Evolutionary conservation across 2,329 filamentous ascomycete genomes (phyloP), one percentile per base, ranked within the genome.

Genomic region (Penicillium hesseltinei): DNA sequence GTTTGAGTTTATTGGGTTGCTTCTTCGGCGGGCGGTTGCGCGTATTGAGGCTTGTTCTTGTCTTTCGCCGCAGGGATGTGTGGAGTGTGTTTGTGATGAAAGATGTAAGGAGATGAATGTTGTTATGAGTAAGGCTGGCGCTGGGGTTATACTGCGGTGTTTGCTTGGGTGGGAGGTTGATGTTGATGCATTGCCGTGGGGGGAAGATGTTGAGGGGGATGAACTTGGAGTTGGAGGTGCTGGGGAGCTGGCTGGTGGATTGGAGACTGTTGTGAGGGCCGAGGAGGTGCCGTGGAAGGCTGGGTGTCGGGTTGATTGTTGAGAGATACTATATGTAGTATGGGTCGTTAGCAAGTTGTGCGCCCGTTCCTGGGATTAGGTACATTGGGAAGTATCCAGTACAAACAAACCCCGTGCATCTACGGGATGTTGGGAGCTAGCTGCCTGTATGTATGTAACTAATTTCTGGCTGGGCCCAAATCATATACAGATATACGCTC

Each of bases 61-160:
- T 69, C 75, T 85, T 11, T 68, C 62, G 6, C 72, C 75, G 4
- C 84, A 88, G 57, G 94, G 94, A 0, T 97, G 94, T 74, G 77
- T 93, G 23, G 93, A 96, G 73, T 99, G 94, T 74, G 92, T 95
- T 43, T 91, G 89, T 62, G 89, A 88, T 60, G 90, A 95, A 73
- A 77, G 85, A 54, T 97, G 94, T 73, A 91, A 89, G 73, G 86
- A 96, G 73, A 84, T 86, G 53, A 97, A 97, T 71, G 85, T 90
- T 68, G 92, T 97, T 10, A 94, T 97, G 88, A 94, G 90, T 69
- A 97, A 97, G 75, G 90, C 88, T 0, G 93, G 93, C 0, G 88
- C 89, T 8, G 85, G 84, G 55, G 92, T 97, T 25, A 86, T 97
- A 31, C 76, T 97, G 56, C 89, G 88, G 75, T 85, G 83, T 60